Percentiles rank a stretch among this genome's conserved stretches.
phyloP scores from a whole-genome alignment of 2,329 filamentous ascomycete genomes.

The Endocalyx cinctus region DNA sequence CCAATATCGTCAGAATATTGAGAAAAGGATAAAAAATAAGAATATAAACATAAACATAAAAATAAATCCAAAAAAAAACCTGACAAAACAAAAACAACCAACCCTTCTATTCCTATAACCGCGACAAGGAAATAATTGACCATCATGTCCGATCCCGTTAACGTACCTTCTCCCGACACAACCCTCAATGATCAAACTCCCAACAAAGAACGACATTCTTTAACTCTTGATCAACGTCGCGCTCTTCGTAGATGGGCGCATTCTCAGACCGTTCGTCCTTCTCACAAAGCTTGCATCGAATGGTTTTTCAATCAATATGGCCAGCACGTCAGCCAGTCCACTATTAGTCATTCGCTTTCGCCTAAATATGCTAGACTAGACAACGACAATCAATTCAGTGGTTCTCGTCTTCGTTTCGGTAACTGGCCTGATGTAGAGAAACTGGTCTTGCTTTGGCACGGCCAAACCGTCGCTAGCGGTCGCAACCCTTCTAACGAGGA shows the following conservation, averaged over 20 bases:
- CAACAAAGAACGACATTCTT: slow-evolving; percentile 53
- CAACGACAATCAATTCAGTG: slow-evolving; percentile 57
- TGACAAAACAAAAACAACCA: too few relatives aligned
- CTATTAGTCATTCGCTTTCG: slow-evolving; percentile 58
- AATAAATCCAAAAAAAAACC: too few relatives aligned
- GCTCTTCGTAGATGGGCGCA: slow-evolving; percentile 57
- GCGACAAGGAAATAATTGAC: too few relatives aligned
- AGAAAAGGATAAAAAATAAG: too few relatives aligned
- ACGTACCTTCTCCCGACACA: too few relatives aligned
- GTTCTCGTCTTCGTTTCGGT: slow-evolving; percentile 56
- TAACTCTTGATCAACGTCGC: slow-evolving; percentile 59
- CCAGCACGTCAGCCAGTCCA: slow-evolving; percentile 58
- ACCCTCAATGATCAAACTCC: slow-evolving; percentile 19
- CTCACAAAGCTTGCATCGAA: slow-evolving; percentile 59
- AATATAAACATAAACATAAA: too few relatives aligned
- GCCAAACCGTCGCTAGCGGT: slow-evolving; percentile 43
- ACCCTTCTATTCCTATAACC: too few relatives aligned
- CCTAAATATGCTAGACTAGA: slow-evolving; percentile 60
- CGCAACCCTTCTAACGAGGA: slow-evolving; percentile 59
- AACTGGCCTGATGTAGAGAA: slow-evolving; percentile 70
- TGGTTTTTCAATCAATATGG: slow-evolving; percentile 57
- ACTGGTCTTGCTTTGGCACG: slow-evolving; percentile 69
- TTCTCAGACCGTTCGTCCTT: slow-evolving; percentile 50
- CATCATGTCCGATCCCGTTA: slow-evolving; percentile 12
- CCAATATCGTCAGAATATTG: slow-evolving; percentile 11